A percentile compares a stretch with the other conserved stretches of the same genome.
These are phyloP conservation scores for Pyricularia grisea DNA, from an alignment of 2,329 filamentous ascomycete species.

Conservation along the genomic window DNA sequence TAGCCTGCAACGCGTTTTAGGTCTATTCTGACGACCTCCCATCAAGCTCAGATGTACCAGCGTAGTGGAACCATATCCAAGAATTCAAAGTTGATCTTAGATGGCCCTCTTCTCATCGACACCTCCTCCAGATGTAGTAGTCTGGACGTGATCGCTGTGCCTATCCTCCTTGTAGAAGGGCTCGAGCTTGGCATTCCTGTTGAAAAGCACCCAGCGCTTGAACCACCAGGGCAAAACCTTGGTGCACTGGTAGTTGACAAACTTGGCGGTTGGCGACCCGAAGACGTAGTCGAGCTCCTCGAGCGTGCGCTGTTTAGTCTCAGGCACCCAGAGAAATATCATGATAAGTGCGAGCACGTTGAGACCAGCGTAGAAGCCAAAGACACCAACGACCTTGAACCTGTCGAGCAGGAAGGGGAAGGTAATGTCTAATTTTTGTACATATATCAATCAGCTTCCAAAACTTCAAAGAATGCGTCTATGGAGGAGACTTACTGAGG, in stretches of 20 bases:
- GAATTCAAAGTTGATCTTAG: not conserved
- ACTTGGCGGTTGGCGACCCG: conserved; percentile 47
- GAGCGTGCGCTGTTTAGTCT: conserved; percentile 49
- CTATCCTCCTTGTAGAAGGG: conserved; percentile 30
- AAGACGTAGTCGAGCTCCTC: conserved; percentile 54
- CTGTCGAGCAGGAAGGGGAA: conserved; percentile 47
- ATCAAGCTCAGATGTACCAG: not conserved
- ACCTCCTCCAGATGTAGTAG: not conserved
- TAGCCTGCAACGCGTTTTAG: not conserved
- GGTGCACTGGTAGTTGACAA: conserved; percentile 46
- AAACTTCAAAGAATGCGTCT: not conserved
- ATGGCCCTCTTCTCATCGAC: not conserved
- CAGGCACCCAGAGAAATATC: conserved; percentile 48
- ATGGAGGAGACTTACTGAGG: conserved; percentile 16
- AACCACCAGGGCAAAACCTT: conserved; percentile 52
- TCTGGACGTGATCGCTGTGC: not conserved
- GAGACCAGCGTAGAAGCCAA: conserved; percentile 45
- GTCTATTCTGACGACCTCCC: not conserved
- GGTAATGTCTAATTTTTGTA: conserved; percentile 37
- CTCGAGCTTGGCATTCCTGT: conserved; percentile 33
- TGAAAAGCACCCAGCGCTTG: conserved; percentile 45
- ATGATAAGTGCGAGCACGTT: conserved; percentile 45
- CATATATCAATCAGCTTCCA: not conserved
- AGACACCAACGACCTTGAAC: conserved; percentile 31
- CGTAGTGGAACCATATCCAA: not conserved